Conservation (phyloP, 495 filamentous ascomycete species). For the Hyaloscypha variabilis region DNA sequence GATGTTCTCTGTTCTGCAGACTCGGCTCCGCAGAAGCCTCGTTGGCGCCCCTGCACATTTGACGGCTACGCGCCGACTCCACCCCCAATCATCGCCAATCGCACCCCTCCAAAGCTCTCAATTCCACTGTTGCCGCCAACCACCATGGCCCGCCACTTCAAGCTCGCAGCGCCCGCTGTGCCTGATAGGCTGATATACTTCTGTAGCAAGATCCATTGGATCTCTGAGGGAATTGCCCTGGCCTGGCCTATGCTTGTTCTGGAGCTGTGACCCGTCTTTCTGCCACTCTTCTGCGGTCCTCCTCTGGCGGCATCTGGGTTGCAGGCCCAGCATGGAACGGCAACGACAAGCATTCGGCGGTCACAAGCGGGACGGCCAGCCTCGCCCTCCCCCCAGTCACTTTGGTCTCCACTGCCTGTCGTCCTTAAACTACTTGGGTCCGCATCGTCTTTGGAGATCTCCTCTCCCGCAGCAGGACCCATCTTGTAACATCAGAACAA, state of each 20-base stretch:
- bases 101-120: background rate
- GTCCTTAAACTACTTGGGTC: conserved; percentile 30
- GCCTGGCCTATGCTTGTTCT: background rate
- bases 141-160: conserved; percentile 4
- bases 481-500: conserved; percentile 15
- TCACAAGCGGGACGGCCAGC: conserved; percentile 13
- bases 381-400: conserved; percentile 2
- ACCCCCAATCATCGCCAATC: conserved; percentile 11
- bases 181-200: background rate
- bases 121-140: conserved; percentile 6
- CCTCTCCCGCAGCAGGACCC: background rate
- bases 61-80: conserved; percentile 13
- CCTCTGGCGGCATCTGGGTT: conserved; percentile 8
- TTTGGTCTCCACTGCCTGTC: conserved; percentile 10
- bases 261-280: background rate
- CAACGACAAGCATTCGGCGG: background rate
- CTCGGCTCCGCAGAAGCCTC: conserved; percentile 5
- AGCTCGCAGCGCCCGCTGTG: background rate
- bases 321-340: conserved; percentile 12
- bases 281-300: background rate
- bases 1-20: background rate
- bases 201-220: background rate
- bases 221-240: conserved; percentile 8
- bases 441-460: conserved; percentile 24
- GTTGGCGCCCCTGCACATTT: background rate